Conservation (phyloP, 2,329 filamentous ascomycete species). For the Hirsutella thompsonii region DNA sequence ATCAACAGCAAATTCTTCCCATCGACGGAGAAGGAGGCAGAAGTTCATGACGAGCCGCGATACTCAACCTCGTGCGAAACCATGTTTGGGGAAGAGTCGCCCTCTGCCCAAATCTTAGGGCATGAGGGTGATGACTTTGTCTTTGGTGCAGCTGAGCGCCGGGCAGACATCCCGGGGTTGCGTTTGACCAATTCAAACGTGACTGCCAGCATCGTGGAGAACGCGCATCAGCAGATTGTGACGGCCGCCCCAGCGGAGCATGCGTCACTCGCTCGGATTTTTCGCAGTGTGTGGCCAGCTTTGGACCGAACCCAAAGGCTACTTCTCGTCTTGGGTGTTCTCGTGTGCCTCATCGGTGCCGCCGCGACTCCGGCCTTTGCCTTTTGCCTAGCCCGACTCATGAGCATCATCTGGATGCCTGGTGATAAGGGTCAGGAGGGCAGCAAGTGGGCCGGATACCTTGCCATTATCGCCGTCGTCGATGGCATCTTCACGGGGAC, state of each 20-base stretch:
- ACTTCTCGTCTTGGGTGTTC: constrained; percentile 46
- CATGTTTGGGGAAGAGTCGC: not conserved
- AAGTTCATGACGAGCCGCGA: not conserved
- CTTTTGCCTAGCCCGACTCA: constrained; percentile 59
- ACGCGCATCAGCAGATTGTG: not conserved
- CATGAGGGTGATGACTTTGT: constrained; percentile 7
- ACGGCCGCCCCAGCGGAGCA: not conserved
- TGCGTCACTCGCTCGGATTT: not conserved
- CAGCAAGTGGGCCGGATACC: constrained; percentile 53
- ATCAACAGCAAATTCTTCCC: constrained; percentile 3
- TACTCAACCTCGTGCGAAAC: not conserved
- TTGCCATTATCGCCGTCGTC: constrained; percentile 53
- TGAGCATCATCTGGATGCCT: constrained; percentile 53
- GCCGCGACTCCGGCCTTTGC: constrained; percentile 63
- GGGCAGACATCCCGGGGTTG: constrained; percentile 16
- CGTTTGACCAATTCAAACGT: constrained; percentile 1
- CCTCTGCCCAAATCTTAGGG: not conserved
- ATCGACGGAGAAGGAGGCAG: not conserved
- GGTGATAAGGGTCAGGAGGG: constrained; percentile 34
- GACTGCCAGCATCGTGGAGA: not conserved
- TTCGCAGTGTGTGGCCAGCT: constrained; percentile 53
- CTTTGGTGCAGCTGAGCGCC: constrained; percentile 11
- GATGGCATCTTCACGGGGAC: constrained; percentile 55
- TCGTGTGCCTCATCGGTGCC: constrained; percentile 50
- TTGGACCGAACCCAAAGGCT: constrained; percentile 38